phyloP scores from a whole-genome alignment of 768 basidiomycete species.

The Lyophyllum semitale region DNA sequence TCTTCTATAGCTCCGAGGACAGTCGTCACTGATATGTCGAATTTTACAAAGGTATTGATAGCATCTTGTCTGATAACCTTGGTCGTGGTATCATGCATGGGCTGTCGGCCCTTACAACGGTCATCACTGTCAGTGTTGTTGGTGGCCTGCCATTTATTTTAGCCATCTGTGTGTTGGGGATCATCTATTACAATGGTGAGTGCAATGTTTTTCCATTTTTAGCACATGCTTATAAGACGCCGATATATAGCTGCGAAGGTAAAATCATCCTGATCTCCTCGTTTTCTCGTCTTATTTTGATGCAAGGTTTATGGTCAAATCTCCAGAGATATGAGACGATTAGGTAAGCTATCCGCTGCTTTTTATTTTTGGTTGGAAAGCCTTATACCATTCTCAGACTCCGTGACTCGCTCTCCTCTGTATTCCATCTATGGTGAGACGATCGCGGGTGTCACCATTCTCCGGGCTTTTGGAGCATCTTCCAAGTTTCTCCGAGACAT shows the following conservation, averaged over 20 bases:
- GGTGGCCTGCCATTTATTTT: no score
- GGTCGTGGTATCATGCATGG: constrained; percentile 74
- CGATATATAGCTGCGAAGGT: constrained; percentile 38
- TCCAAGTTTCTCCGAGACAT: no score
- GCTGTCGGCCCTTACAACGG: constrained; percentile 69
- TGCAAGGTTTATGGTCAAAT: constrained; percentile 39
- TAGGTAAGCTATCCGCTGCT: no score
- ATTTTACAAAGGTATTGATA: constrained; percentile 66
- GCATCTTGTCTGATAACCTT: constrained; percentile 81
- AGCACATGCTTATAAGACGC: background rate
- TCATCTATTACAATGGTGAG: constrained; percentile 74
- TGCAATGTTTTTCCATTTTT: background rate
- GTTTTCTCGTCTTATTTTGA: background rate
- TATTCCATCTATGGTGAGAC: constrained; percentile 48
- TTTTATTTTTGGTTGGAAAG: no score
- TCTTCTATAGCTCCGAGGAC: constrained; percentile 1
- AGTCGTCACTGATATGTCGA: constrained; percentile 6
- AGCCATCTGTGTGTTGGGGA: constrained; percentile 53
- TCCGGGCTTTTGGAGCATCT: constrained; percentile 87
- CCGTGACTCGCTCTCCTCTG: constrained; percentile 38
- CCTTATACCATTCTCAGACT: no score
- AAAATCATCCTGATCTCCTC: background rate
- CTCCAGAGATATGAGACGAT: no score
- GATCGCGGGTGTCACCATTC: constrained; percentile 42
- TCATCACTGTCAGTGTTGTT: constrained; percentile 74